phyloP scores from a whole-genome alignment of 306 rosid genomes.

The Purshia tridentata region DNA sequence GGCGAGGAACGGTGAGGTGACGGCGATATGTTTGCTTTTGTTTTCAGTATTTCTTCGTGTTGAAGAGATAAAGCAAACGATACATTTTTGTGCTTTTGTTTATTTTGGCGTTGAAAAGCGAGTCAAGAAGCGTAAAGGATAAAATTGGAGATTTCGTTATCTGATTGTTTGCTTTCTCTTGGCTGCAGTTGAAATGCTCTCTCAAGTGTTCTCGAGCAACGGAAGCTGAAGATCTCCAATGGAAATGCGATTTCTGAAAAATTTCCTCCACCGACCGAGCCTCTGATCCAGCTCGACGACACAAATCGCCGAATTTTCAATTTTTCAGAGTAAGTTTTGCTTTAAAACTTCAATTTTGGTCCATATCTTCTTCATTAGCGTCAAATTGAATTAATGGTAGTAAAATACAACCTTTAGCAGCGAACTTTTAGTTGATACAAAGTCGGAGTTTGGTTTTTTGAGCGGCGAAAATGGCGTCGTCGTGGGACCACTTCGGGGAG shows the following conservation, averaged over 20 bases:
- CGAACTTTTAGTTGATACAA: constrained; percentile 6
- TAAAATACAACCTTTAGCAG: background rate
- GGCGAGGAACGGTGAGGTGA: constrained; percentile 13
- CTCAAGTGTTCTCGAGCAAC: constrained; percentile 13
- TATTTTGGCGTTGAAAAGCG: constrained; percentile 34
- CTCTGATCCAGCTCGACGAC: constrained; percentile 45
- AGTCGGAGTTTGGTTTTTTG: constrained; percentile 21
- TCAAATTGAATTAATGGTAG: background rate
- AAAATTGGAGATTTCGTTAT: constrained; percentile 24
- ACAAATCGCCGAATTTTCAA: background rate
- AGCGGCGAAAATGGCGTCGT: constrained; percentile 53
- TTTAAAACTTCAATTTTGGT: background rate
- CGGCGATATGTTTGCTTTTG: background rate
- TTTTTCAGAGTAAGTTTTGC: background rate
- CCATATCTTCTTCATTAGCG: background rate
- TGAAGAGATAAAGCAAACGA: constrained; percentile 18
- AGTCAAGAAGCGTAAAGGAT: constrained; percentile 45
- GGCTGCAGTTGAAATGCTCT: constrained; percentile 22
- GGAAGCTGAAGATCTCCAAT: constrained; percentile 44
- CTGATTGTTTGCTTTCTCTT: constrained; percentile 15
- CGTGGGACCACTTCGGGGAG: constrained; percentile 85
- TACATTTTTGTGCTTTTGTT: background rate
- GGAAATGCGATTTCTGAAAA: constrained; percentile 27
- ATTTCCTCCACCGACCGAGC: constrained; percentile 19
- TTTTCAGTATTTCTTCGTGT: background rate